Evolutionary conservation across 331 rosid genomes (phyloP).

Genomic region (Quercus phellos): DNA sequence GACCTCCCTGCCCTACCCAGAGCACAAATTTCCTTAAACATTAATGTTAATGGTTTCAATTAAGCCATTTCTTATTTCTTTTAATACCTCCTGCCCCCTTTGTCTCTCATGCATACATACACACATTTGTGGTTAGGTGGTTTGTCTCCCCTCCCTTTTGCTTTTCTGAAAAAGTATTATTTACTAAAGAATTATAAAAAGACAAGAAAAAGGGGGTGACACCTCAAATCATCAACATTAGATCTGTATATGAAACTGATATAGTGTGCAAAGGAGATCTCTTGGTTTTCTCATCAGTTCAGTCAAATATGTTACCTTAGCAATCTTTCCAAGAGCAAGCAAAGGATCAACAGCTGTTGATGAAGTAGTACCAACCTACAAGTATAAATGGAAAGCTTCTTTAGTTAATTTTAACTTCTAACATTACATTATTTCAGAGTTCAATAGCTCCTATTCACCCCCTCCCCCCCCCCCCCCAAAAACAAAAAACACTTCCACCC

Average conservation of each 20-base stretch:
- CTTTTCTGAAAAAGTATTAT: background rate
- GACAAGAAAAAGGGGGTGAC: background rate
- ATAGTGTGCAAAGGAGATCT: background rate
- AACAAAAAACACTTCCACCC: no score
- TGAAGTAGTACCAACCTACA: constrained; percentile 91
- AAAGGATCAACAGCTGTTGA: constrained; percentile 95
- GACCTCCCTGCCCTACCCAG: no score
- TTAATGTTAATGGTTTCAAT: no score
- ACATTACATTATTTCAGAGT: background rate
- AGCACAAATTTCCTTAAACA: no score
- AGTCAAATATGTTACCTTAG: constrained; percentile 50
- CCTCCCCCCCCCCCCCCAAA: background rate
- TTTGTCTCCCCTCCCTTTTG: background rate
- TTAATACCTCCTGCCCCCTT: no score
- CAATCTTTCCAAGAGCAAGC: constrained; percentile 51
- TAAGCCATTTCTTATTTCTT: no score
- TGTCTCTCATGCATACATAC: no score
- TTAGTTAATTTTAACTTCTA: constrained; percentile 2
- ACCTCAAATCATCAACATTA: background rate
- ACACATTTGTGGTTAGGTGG: no score
- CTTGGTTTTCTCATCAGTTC: constrained; percentile 7
- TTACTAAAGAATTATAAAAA: no score
- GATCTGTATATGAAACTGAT: background rate
- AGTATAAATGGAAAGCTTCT: constrained; percentile 12
- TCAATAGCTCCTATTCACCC: background rate